Conservation (phyloP, 345 rosid genomes). For the Draba incana region DNA sequence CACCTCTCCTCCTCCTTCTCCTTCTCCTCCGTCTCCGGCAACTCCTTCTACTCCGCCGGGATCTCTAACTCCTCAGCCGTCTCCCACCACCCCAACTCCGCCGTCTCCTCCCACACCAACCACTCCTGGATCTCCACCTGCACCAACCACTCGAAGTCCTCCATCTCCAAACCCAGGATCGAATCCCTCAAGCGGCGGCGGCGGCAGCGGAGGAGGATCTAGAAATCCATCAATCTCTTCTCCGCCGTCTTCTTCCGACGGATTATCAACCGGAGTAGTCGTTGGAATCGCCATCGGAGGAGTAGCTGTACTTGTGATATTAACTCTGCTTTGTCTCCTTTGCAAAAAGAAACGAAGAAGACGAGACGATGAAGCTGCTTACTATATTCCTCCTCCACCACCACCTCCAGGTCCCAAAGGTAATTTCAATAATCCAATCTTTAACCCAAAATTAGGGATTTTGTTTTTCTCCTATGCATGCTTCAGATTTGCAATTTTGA, state of each 20-base stretch:
- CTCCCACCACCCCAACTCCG: conserved; percentile 49
- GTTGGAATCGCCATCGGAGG: conserved; percentile 74
- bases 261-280: conserved; percentile 58
- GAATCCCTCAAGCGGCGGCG: conserved; percentile 11
- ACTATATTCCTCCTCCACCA: conserved; percentile 60
- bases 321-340: conserved; percentile 55
- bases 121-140: conserved; percentile 18
- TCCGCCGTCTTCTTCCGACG: conserved; percentile 38
- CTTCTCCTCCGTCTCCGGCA: conserved; percentile 36
- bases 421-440: conserved; percentile 17
- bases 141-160: conserved; percentile 29
- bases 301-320: conserved; percentile 47
- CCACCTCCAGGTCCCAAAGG: conserved; percentile 45
- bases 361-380: conserved; percentile 50
- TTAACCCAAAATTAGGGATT: not conserved
- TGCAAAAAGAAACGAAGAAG: conserved; percentile 64
- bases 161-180: conserved; percentile 34
- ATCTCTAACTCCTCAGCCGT: conserved; percentile 37
- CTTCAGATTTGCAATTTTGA: not conserved
- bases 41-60: conserved; percentile 32
- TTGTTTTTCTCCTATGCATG: conserved; percentile 17
- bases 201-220: not conserved
- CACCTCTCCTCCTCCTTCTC: conserved; percentile 42
- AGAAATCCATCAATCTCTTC: conserved; percentile 37
- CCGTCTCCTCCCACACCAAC: conserved; percentile 42